A percentile compares a stretch with the other conserved stretches of the same genome.
These are phyloP conservation scores for Purshia tridentata DNA, from an alignment of 306 rosid genomes.

Conservation along the genomic window DNA sequence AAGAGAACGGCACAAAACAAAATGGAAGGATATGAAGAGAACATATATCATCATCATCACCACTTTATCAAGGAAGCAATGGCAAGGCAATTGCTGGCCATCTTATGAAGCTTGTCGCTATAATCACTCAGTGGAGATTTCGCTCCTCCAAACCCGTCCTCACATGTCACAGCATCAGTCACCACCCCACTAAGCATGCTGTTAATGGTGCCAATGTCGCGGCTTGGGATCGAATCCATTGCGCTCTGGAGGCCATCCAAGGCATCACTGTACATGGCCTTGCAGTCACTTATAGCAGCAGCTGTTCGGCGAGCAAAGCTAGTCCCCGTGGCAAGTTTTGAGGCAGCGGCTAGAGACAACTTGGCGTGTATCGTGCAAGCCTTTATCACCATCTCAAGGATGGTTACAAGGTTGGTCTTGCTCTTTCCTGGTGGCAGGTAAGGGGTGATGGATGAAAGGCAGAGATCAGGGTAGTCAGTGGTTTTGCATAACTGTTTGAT, in stretches of 20 bases:
- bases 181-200: conserved; percentile 39
- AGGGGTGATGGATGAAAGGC: conserved; percentile 26
- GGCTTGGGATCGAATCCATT: conserved; percentile 6
- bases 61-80: conserved; percentile 23
- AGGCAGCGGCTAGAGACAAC: not conserved
- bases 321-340: not conserved
- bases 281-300: conserved; percentile 13
- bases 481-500: conserved; percentile 21
- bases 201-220: conserved; percentile 31
- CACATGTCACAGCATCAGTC: conserved; percentile 32
- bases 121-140: not conserved
- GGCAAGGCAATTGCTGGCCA: conserved; percentile 45
- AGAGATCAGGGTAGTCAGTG: conserved; percentile 30
- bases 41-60: not conserved
- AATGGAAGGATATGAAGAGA: not conserved
- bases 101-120: conserved; percentile 20
- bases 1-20: not conserved
- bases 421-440: conserved; percentile 6
- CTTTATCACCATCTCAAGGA: conserved; percentile 19
- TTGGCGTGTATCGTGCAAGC: conserved; percentile 10
- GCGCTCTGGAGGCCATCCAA: conserved; percentile 35
- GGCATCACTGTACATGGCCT: conserved; percentile 25
- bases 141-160: conserved; percentile 27
- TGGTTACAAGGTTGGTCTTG: not conserved
- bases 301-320: not conserved